A percentile compares a stretch with the other conserved stretches of the same genome.
Evolutionary conservation across 352 stramenopile species (phyloP).

Genomic region (Globisporangium splendens): DNA sequence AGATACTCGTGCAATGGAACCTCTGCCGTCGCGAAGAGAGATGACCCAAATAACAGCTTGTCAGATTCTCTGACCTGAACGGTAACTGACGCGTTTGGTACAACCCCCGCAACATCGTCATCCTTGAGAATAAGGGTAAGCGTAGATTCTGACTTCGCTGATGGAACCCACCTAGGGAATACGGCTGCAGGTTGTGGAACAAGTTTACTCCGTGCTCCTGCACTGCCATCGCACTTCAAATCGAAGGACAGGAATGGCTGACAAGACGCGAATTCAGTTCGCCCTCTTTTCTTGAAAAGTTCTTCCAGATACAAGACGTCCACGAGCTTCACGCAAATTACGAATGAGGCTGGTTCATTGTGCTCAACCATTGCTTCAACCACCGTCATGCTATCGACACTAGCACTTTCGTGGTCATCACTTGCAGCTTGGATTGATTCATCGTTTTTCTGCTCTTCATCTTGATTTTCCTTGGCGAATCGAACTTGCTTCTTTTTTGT

Average conservation of each 20-base stretch:
- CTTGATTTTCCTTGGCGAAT: slow-evolving; percentile 27
- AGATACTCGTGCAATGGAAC: slow-evolving; percentile 54
- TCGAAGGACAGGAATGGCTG: slow-evolving; percentile 49
- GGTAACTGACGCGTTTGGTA: slow-evolving; percentile 22
- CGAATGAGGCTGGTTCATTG: slow-evolving; percentile 1
- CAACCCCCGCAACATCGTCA: slow-evolving; percentile 8
- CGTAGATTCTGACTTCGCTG: slow-evolving; percentile 22
- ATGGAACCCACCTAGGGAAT: slow-evolving; percentile 64
- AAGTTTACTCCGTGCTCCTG: slow-evolving; percentile 37
- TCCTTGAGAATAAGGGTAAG: slow-evolving; percentile 34
- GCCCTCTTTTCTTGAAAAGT: slow-evolving; percentile 41
- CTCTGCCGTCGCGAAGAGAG: slow-evolving; percentile 40
- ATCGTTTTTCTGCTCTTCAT: slow-evolving; percentile 19
- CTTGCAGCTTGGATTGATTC: slow-evolving; percentile 5
- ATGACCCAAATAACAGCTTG: slow-evolving; percentile 68
- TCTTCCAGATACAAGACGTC: slow-evolving; percentile 50
- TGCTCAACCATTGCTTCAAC: not conserved
- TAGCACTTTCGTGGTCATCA: not conserved
- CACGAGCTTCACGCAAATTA: slow-evolving; percentile 45
- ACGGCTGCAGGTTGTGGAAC: slow-evolving; percentile 39
- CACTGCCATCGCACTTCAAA: slow-evolving; percentile 21
- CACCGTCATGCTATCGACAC: not conserved
- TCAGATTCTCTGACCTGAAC: slow-evolving; percentile 74
- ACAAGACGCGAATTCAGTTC: slow-evolving; percentile 37
- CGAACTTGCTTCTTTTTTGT: slow-evolving; percentile 63